A percentile compares a stretch with the other conserved stretches of the same genome.
Conservation (phyloP, 345 rosid genomes). For the Melaleuca quinquenervia region DNA sequence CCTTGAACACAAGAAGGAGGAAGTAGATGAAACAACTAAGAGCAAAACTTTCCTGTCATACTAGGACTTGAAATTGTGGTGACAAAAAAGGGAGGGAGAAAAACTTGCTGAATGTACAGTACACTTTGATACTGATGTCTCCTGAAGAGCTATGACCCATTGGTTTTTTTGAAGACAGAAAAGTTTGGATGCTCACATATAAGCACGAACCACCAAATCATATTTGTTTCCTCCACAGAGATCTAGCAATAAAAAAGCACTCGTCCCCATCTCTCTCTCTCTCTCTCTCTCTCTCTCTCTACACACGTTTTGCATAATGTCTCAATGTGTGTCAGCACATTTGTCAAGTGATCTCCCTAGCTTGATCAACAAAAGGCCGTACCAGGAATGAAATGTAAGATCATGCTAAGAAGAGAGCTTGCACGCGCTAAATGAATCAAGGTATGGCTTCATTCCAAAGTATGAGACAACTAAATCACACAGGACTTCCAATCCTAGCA, state of each 20-base stretch:
- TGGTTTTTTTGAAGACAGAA: neutral
- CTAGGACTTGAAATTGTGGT: neutral
- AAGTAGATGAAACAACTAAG: neutral
- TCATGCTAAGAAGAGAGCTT: neutral
- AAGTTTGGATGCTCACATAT: neutral
- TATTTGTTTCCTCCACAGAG: neutral
- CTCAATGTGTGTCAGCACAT: neutral
- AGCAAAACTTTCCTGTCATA: neutral
- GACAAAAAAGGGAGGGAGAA: neutral
- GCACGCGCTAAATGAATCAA: neutral
- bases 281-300: no score
- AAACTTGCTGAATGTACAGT: neutral
- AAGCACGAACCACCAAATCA: neutral
- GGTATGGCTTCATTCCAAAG: neutral
- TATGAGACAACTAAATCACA: neutral
- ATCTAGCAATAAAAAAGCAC: neutral
- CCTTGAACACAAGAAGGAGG: neutral
- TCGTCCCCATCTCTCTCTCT: neutral
- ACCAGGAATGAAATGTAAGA: neutral
- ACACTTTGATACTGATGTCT: neutral
- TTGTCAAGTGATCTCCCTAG: neutral
- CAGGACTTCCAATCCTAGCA: neutral
- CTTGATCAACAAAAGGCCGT: neutral
- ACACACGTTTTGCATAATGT: neutral
- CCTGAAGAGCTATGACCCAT: neutral